Conservation (phyloP, 2,329 filamentous ascomycete species). For the Aspergillus oerlinghausenensis region DNA sequence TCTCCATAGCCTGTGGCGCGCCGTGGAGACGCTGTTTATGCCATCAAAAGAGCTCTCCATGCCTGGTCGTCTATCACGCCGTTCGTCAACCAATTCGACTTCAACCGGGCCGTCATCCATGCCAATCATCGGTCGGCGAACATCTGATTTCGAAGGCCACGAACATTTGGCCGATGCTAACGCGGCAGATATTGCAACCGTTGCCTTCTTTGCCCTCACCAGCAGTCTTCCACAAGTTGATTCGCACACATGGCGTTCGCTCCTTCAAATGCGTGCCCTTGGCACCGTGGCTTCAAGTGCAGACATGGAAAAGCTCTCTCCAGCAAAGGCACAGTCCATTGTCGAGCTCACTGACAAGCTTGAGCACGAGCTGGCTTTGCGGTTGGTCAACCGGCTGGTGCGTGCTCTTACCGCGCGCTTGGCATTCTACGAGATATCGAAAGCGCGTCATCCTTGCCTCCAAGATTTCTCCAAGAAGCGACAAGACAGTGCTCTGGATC, state of each 20-base stretch:
- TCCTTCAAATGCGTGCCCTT: constrained; percentile 41
- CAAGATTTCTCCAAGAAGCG: constrained; percentile 26
- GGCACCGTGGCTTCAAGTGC: constrained; percentile 36
- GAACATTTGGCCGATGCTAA: constrained; percentile 35
- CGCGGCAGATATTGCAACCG: constrained; percentile 36
- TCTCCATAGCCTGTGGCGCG: constrained; percentile 40
- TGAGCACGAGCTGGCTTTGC: constrained; percentile 49
- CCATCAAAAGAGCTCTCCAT: constrained; percentile 34
- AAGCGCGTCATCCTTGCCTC: constrained; percentile 28
- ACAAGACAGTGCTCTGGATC: constrained; percentile 30
- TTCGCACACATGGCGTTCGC: constrained; percentile 31
- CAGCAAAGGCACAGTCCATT: constrained; percentile 25
- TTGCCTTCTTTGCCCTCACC: constrained; percentile 35
- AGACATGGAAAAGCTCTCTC: constrained; percentile 31
- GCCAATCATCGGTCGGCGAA: constrained; percentile 22
- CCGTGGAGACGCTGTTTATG: constrained; percentile 37
- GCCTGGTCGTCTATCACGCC: constrained; percentile 26
- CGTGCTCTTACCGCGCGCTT: constrained; percentile 46
- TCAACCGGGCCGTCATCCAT: constrained; percentile 16
- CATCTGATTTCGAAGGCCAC: constrained; percentile 24
- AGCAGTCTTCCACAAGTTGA: constrained; percentile 36
- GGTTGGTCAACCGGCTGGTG: constrained; percentile 47
- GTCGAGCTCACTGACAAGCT: constrained; percentile 41
- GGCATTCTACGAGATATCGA: constrained; percentile 47
- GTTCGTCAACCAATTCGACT: constrained; percentile 26